Evolutionary conservation across 371 early-diverging fungal species (phyloP).

Genomic region (Mucor racemosus): DNA sequence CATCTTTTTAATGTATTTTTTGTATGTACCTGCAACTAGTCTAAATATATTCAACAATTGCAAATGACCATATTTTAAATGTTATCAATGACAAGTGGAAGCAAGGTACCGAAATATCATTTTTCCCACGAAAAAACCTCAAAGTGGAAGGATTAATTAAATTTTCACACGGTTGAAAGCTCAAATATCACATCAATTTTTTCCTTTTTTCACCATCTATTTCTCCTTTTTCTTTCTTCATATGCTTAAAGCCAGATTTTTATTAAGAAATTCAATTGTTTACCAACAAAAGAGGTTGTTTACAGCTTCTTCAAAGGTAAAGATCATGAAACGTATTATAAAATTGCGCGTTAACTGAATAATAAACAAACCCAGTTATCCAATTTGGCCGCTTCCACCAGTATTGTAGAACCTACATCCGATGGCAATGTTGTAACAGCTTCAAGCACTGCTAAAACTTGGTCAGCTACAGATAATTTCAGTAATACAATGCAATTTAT

Average conservation of each 20-base stretch:
- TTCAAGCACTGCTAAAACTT: neutral
- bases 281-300: slow-evolving; percentile 22
- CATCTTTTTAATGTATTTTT: too few species aligned
- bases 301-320: slow-evolving; percentile 17
- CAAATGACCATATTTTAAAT: neutral
- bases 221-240: slow-evolving; percentile 5
- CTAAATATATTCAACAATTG: too few species aligned
- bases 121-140: slow-evolving; percentile 26
- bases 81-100: neutral
- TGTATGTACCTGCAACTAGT: too few species aligned
- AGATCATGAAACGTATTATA: neutral
- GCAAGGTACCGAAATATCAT: neutral
- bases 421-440: neutral
- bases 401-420: neutral
- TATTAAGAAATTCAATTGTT: neutral
- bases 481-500: slow-evolving; percentile 48
- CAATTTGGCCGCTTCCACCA: slow-evolving; percentile 8
- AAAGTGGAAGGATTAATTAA: slow-evolving; percentile 12
- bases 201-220: slow-evolving; percentile 6
- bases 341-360: neutral
- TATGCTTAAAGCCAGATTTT: slow-evolving; percentile 13
- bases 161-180: slow-evolving; percentile 23
- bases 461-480: slow-evolving; percentile 30
- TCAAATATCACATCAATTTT: slow-evolving; percentile 1
- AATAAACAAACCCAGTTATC: slow-evolving; percentile 9